Evolutionary conservation across 306 rosid species (phyloP).

Genomic region (Quillaja saponaria): DNA sequence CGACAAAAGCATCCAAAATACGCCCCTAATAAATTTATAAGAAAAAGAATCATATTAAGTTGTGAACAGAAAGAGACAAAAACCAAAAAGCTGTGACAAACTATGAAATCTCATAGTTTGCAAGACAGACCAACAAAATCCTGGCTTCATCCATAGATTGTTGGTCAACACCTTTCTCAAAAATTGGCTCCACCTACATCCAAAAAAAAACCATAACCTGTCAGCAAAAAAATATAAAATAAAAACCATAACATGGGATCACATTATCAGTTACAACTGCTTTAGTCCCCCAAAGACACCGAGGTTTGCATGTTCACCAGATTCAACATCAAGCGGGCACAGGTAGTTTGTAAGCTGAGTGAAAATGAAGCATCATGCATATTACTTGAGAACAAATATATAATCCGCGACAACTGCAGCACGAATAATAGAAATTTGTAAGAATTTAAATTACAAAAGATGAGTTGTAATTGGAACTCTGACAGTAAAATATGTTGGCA

Average conservation of each 20-base stretch:
- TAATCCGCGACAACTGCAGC: slow-evolving; percentile 91
- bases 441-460: slow-evolving; percentile 29
- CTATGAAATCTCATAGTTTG: slow-evolving; percentile 25
- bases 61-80: slow-evolving; percentile 30
- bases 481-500: slow-evolving; percentile 22
- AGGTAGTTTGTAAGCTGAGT: slow-evolving; percentile 95
- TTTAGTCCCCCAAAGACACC: slow-evolving; percentile 11
- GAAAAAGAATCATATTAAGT: slow-evolving; percentile 25
- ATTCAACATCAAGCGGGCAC: slow-evolving; percentile 98
- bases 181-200: slow-evolving; percentile 94
- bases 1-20: slow-evolving; percentile 96
- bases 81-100: slow-evolving; percentile 1
- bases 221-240: slow-evolving; percentile 25
- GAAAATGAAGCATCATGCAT: slow-evolving; percentile 98
- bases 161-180: slow-evolving; percentile 95
- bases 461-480: slow-evolving; percentile 1
- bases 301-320: slow-evolving; percentile 59
- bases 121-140: slow-evolving; percentile 73
- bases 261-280: background rate
- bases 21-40: slow-evolving; percentile 74
- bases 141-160: slow-evolving; percentile 97
- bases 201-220: slow-evolving; percentile 32
- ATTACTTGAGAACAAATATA: slow-evolving; percentile 94
- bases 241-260: background rate
- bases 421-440: slow-evolving; percentile 23